Percentiles rank a stretch among this genome's conserved stretches.
Conservation (phyloP, 2,329 filamentous ascomycete species). For the Paracamarosporium sp. region DNA sequence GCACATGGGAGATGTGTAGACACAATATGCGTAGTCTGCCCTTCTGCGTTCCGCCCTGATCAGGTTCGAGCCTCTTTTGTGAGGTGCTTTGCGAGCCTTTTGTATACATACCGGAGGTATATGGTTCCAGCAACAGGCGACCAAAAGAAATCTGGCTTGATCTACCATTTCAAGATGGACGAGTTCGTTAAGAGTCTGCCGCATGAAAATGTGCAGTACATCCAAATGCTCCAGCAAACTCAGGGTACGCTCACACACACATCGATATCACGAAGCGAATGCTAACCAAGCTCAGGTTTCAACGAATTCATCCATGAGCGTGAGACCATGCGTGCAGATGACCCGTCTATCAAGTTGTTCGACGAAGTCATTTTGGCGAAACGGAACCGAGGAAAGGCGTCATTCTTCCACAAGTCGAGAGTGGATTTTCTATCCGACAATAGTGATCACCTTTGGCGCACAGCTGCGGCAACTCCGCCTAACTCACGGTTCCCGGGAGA, state of each 20-base stretch:
- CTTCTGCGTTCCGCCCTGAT: slow-evolving; percentile 70
- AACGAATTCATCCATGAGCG: slow-evolving; percentile 87
- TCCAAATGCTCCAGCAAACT: slow-evolving; percentile 68
- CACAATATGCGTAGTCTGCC: slow-evolving; percentile 69
- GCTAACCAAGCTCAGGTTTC: slow-evolving; percentile 59
- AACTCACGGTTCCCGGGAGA: slow-evolving; percentile 62
- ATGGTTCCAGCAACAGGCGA: slow-evolving; percentile 65
- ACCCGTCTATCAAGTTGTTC: slow-evolving; percentile 76
- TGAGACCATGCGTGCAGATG: slow-evolving; percentile 68
- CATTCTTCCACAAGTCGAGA: slow-evolving; percentile 67
- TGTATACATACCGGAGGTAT: slow-evolving; percentile 73
- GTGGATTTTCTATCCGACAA: slow-evolving; percentile 72
- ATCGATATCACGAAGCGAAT: neutral
- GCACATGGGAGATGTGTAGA: slow-evolving; percentile 66
- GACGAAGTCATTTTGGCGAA: slow-evolving; percentile 86
- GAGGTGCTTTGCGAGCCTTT: slow-evolving; percentile 70
- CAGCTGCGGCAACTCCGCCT: slow-evolving; percentile 64
- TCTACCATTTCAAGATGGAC: slow-evolving; percentile 72
- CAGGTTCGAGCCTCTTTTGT: slow-evolving; percentile 73
- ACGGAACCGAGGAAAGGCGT: slow-evolving; percentile 70
- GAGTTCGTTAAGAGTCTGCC: slow-evolving; percentile 70
- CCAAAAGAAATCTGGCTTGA: slow-evolving; percentile 67
- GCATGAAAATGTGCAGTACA: slow-evolving; percentile 69
- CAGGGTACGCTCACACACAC: slow-evolving; percentile 58
- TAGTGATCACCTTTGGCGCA: slow-evolving; percentile 80